Conservation (phyloP, 2,329 filamentous ascomycete genomes). For the Talaromyces sp. region DNA sequence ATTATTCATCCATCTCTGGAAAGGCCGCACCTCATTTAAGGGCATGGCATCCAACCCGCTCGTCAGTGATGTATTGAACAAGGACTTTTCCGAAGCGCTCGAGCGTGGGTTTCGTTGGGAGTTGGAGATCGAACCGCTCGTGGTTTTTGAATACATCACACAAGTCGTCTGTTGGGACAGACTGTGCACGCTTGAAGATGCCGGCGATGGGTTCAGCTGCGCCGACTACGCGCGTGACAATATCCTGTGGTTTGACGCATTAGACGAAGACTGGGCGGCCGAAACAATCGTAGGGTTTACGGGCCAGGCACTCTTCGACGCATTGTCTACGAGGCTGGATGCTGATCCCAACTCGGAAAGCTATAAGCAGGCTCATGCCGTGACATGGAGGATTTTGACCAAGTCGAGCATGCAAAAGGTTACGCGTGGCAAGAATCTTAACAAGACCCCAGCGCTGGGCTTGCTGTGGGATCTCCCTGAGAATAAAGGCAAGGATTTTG, state of each 20-base stretch:
- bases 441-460: constrained; percentile 15
- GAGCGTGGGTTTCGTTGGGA: constrained; percentile 7
- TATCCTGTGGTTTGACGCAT: constrained; percentile 19
- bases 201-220: constrained; percentile 25
- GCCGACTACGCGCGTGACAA: constrained; percentile 24
- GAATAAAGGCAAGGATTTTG: constrained; percentile 18
- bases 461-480: constrained; percentile 21
- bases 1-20: constrained; percentile 32
- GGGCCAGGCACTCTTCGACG: constrained; percentile 20
- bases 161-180: constrained; percentile 36
- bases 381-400: constrained; percentile 19
- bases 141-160: constrained; percentile 29
- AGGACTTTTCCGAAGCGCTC: constrained; percentile 4
- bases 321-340: constrained; percentile 19
- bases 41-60: constrained; percentile 25
- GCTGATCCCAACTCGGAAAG: constrained; percentile 19
- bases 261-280: constrained; percentile 15
- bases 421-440: constrained; percentile 23
- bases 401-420: constrained; percentile 22
- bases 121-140: constrained; percentile 15
- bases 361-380: constrained; percentile 23
- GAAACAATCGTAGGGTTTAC: constrained; percentile 23
- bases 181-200: constrained; percentile 25
- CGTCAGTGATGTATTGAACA: constrained; percentile 6
- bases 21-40: constrained; percentile 25